These are phyloP conservation scores for Echeveria elegans DNA, from an alignment of 164 flowering plant genomes.

Conservation along the genomic window DNA sequence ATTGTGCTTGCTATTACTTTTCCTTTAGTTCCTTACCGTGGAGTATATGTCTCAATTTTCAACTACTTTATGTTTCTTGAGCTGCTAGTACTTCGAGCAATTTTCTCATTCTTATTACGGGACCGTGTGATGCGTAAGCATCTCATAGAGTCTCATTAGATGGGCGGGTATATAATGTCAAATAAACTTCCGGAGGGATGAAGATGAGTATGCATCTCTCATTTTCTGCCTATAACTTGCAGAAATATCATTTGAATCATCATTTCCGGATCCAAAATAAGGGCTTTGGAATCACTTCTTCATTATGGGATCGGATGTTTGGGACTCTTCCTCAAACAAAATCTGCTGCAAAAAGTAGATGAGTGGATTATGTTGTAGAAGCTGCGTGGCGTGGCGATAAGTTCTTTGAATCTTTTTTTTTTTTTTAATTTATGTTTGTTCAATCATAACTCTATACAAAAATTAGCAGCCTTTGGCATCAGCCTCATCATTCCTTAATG, in stretches of 20 bases:
- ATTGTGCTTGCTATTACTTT: background rate
- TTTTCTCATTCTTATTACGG: background rate
- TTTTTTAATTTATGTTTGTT: background rate
- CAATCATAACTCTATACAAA: background rate
- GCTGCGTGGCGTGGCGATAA: background rate
- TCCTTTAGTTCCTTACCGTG: background rate
- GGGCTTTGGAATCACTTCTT: slow-evolving; percentile 92
- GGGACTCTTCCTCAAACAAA: slow-evolving; percentile 72
- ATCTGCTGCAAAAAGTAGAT: slow-evolving; percentile 29
- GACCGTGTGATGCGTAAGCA: background rate
- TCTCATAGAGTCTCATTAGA: background rate
- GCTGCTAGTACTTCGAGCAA: background rate
- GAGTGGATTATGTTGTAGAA: slow-evolving; percentile 9
- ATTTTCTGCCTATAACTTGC: slow-evolving; percentile 15
- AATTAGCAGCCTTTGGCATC: background rate
- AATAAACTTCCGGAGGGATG: background rate
- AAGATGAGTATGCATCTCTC: background rate
- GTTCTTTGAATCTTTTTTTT: background rate
- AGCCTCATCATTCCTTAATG: background rate
- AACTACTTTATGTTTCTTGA: too few relatives aligned
- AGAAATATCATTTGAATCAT: slow-evolving; percentile 93
- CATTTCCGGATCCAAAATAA: slow-evolving; percentile 75
- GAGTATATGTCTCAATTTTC: background rate
- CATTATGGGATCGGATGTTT: slow-evolving; percentile 77
- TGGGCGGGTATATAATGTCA: background rate